These are phyloP conservation scores for Citrus maxima DNA, from an alignment of 345 rosid species.

Conservation along the genomic window DNA sequence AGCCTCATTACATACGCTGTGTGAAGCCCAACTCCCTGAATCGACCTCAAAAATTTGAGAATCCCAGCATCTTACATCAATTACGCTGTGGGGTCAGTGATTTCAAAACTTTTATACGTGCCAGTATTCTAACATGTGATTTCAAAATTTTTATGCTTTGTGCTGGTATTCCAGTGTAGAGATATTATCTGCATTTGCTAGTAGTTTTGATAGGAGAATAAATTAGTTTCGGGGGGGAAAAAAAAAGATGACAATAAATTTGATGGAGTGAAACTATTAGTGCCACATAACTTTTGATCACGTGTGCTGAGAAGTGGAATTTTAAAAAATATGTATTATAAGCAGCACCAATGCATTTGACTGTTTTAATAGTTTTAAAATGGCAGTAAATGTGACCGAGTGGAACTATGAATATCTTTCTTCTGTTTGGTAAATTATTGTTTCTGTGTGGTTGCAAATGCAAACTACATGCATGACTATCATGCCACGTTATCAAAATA, in stretches of 20 bases:
- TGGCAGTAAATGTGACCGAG: neutral
- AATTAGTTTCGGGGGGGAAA: too few species aligned
- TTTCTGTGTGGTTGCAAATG: neutral
- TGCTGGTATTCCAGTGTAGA: neutral
- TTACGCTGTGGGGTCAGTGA: constrained; percentile 94
- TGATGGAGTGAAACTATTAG: neutral
- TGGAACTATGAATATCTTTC: neutral
- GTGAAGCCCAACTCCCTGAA: constrained; percentile 96
- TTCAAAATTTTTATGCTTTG: neutral
- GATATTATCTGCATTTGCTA: constrained; percentile 4
- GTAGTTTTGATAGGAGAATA: neutral
- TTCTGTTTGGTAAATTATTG: neutral
- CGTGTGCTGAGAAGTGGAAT: neutral
- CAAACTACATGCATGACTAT: neutral
- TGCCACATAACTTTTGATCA: neutral
- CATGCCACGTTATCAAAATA: neutral
- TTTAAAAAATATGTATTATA: neutral
- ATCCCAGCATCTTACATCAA: constrained; percentile 78
- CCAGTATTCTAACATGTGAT: constrained; percentile 19
- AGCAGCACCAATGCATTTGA: neutral
- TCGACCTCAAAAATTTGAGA: constrained; percentile 88
- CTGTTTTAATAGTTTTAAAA: neutral
- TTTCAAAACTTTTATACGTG: neutral
- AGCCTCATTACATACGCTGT: constrained; percentile 98
- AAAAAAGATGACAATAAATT: too few species aligned